Evolutionary conservation across 371 early-diverging fungal genomes (phyloP), one percentile per base, ranked within the genome.

Genomic region (Haplosporangium sp.): DNA sequence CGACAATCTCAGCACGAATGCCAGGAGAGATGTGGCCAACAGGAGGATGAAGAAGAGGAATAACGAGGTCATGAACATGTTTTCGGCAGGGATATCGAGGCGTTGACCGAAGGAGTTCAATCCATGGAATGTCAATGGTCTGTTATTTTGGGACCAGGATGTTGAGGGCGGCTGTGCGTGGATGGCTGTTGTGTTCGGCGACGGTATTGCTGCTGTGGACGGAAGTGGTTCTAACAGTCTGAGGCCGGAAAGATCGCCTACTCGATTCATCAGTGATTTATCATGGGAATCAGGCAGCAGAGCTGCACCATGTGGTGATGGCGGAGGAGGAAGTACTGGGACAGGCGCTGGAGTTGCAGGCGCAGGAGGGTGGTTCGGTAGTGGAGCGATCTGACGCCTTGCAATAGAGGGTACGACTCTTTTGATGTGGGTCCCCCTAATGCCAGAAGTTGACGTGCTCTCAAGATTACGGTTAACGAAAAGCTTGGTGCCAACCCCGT

Each of bases 1-100:
- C 1, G 48, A 47, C 46, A 64, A 50, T 6, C 79, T 64, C 4
- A 71, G 18, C 9, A 64, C 18, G 11, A 77, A 18, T 6, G 79
- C 72, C 11, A 67, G 16, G 21, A 77, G 40, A 1, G 79, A 77
- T 13, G 68, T 64, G 3, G 45, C 20, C 16, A 72, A 21, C 37
- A 77, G 59, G 8, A 77, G 58, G 42, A 71, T 58, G 20, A 71
- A 20, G 29, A 77, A 64, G 18, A 67, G 55, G 20, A 77, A 64
- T 1, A 77, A 47, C 0, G 79, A 67, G 40, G 79, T 77, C 79
- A 77, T 77, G 38, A 77, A 77, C 79, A 77, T 53, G 51, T 77
- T 77, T 29, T 68, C 50, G 47, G 79, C 57, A 0, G 79, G 79
- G 53, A 77, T 72, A 45, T 68, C 16, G 45, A 71, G 68, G 0